phyloP scores from a whole-genome alignment of 768 basidiomycete genomes.

The Pisolithus microcarpus region DNA sequence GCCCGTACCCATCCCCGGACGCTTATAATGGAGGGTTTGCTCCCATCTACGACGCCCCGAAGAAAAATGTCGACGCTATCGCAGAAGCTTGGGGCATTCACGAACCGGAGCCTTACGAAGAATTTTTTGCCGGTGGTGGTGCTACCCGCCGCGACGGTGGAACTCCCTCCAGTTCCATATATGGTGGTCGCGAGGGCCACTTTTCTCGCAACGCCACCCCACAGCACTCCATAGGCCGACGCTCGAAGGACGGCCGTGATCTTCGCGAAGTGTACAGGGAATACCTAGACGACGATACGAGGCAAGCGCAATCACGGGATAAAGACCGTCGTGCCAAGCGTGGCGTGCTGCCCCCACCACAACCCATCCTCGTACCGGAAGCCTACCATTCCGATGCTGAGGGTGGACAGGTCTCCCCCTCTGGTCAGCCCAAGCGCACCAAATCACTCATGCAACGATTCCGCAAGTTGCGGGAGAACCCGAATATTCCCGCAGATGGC shows the following conservation, averaged over 20 bases:
- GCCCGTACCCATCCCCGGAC: slow-evolving; percentile 47
- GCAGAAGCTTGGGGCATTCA: slow-evolving; percentile 93
- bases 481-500: slow-evolving; percentile 71
- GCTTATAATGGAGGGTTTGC: slow-evolving; percentile 38
- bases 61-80: slow-evolving; percentile 84
- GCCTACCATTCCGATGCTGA: slow-evolving; percentile 32
- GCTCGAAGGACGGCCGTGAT: slow-evolving; percentile 46
- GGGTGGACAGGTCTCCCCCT: slow-evolving; percentile 34
- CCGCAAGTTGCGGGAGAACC: slow-evolving; percentile 80
- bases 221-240: slow-evolving; percentile 29
- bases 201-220: slow-evolving; percentile 29
- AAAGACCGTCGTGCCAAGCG: slow-evolving; percentile 39
- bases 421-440: slow-evolving; percentile 54
- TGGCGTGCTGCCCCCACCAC: slow-evolving; percentile 64
- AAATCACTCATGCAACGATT: slow-evolving; percentile 86
- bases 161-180: slow-evolving; percentile 63
- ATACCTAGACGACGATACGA: slow-evolving; percentile 34
- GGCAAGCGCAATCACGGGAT: slow-evolving; percentile 19
- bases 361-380: slow-evolving; percentile 73
- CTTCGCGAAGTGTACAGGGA: slow-evolving; percentile 40
- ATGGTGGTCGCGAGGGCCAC: slow-evolving; percentile 54
- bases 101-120: slow-evolving; percentile 86
- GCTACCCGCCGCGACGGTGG: slow-evolving; percentile 38
- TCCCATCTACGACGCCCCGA: slow-evolving; percentile 50
- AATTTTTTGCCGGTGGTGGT: slow-evolving; percentile 80